Evolutionary conservation across 1,284 basidiomycete genomes (phyloP).

Genomic region (Coniferiporia sulphurascens): DNA sequence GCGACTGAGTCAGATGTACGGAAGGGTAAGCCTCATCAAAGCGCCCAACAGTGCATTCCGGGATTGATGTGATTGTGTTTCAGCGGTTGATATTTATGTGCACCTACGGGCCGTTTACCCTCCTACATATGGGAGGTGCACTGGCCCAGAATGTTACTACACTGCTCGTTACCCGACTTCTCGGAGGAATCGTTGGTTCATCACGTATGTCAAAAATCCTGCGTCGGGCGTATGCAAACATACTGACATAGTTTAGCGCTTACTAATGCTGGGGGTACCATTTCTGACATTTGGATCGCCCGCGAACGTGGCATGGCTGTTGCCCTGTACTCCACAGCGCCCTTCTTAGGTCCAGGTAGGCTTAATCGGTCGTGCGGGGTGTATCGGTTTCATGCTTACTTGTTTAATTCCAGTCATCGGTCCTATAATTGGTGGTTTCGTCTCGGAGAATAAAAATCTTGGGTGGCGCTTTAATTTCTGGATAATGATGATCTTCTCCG

Average conservation of each 20-base stretch:
- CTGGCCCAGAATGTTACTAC: conserved; percentile 53
- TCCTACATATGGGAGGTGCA: conserved; percentile 63
- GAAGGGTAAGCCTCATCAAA: conserved; percentile 38
- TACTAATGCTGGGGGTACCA: conserved; percentile 57
- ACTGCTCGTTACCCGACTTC: conserved; percentile 53
- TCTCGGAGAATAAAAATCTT: conserved; percentile 41
- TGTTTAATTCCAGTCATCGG: conserved; percentile 42
- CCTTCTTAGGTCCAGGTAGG: conserved; percentile 66
- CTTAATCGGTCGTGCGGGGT: not conserved
- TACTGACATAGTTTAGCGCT: conserved; percentile 35
- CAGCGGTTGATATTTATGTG: conserved; percentile 50
- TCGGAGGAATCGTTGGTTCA: conserved; percentile 58
- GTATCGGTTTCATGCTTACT: not conserved
- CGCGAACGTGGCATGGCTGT: conserved; percentile 56
- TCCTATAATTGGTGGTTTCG: conserved; percentile 62
- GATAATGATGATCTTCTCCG: conserved; percentile 59
- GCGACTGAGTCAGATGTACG: conserved; percentile 36
- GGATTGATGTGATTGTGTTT: not conserved
- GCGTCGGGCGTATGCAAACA: conserved; percentile 9
- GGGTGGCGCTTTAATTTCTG: conserved; percentile 73
- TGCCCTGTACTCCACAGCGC: conserved; percentile 59
- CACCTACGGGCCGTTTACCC: conserved; percentile 49
- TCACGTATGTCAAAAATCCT: conserved; percentile 37
- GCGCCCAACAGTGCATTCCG: not conserved
- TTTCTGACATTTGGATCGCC: conserved; percentile 56